A percentile compares a stretch with the other conserved stretches of the same genome.
Conservation (phyloP, 345 rosid species). For the Populus ilicifolia region DNA sequence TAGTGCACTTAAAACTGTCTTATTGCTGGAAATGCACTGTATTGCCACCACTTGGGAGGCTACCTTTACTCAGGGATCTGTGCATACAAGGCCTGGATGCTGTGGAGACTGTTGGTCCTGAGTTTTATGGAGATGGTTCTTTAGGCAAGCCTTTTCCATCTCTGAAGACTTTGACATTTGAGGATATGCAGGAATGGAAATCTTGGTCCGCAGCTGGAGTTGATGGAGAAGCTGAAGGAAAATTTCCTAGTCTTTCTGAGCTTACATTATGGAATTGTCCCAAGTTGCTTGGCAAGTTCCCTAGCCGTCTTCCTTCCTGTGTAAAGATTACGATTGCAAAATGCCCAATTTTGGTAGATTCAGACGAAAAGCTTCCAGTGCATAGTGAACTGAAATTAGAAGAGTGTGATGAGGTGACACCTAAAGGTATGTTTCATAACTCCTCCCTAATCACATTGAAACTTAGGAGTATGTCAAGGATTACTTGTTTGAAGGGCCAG, state of each 20-base stretch:
- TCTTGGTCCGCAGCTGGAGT: slow-evolving; percentile 22
- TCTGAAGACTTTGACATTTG: slow-evolving; percentile 12
- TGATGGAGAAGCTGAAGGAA: slow-evolving; percentile 6
- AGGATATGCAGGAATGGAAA: slow-evolving; percentile 27
- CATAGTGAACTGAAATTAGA: background rate
- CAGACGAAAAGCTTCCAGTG: slow-evolving; percentile 6
- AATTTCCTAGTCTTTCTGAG: slow-evolving; percentile 30
- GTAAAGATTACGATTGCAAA: background rate
- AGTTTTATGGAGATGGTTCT: slow-evolving; percentile 9
- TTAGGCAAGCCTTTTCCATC: slow-evolving; percentile 6
- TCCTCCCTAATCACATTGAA: background rate
- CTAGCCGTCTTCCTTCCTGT: slow-evolving; percentile 19
- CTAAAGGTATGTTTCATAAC: background rate
- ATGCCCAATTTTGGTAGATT: slow-evolving; percentile 1
- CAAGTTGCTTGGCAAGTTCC: slow-evolving; percentile 21
- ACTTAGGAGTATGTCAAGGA: background rate
- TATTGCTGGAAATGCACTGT: background rate
- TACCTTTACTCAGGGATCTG: slow-evolving; percentile 10
- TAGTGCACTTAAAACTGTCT: slow-evolving; percentile 5
- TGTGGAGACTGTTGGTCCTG: slow-evolving; percentile 5
- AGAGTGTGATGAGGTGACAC: slow-evolving; percentile 6
- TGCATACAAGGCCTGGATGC: slow-evolving; percentile 1
- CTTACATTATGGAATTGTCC: slow-evolving; percentile 30
- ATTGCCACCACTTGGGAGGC: slow-evolving; percentile 8
- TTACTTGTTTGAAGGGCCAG: background rate